phyloP scores from a whole-genome alignment of 441 rosid species.

The Jatropha multifida region DNA sequence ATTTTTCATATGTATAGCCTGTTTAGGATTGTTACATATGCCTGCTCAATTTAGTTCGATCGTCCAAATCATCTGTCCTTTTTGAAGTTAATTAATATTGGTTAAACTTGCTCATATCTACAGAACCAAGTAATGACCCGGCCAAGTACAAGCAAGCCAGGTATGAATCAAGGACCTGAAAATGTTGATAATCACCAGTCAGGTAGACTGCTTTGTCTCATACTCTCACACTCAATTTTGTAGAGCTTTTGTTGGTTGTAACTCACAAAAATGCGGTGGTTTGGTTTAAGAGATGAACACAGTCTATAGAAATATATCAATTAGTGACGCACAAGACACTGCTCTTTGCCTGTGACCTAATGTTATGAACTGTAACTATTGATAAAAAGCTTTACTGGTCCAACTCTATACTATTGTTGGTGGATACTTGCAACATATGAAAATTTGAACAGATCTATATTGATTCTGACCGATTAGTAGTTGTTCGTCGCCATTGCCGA shows the following conservation, averaged over 20 bases:
- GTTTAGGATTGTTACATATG: neutral
- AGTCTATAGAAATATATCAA: neutral
- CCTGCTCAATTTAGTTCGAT: neutral
- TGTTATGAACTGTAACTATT: slow-evolving; percentile 1
- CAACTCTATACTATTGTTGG: neutral
- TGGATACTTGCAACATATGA: neutral
- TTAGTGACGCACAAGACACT: neutral
- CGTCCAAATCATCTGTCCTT: neutral
- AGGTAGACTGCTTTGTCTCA: slow-evolving; percentile 35
- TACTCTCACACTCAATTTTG: neutral
- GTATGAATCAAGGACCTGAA: slow-evolving; percentile 46
- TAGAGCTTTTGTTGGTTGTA: neutral
- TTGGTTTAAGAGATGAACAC: neutral
- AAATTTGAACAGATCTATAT: neutral
- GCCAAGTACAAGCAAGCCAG: slow-evolving; percentile 53
- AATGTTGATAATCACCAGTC: slow-evolving; percentile 41
- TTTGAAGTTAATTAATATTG: neutral
- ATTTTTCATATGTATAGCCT: neutral
- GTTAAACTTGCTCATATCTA: slow-evolving; percentile 6
- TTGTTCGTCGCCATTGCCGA: neutral
- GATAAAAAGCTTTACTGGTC: neutral
- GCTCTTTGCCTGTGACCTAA: slow-evolving; percentile 9
- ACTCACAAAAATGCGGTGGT: neutral
- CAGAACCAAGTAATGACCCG: slow-evolving; percentile 56
- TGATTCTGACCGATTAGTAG: neutral